Conservation (phyloP, 345 rosid species). For the Euphorbia lathyris region DNA sequence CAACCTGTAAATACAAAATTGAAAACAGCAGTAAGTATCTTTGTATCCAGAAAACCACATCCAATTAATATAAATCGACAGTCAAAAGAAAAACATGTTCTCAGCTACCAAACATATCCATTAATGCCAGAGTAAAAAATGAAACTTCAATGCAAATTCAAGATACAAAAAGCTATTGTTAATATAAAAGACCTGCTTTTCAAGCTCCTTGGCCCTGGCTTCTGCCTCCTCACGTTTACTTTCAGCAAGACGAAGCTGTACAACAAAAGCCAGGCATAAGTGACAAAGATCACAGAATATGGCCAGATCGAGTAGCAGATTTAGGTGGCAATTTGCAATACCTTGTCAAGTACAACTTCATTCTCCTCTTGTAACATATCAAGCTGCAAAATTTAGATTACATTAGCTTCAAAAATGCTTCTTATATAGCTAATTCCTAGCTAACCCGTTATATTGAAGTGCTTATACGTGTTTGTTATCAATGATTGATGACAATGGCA, state of each 20-base stretch:
- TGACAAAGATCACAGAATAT: constrained; percentile 21
- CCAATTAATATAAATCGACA: background rate
- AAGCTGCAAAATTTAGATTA: constrained; percentile 46
- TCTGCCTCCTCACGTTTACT: constrained; percentile 83
- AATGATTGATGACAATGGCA: constrained; percentile 21
- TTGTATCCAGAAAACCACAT: background rate
- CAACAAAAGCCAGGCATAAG: constrained; percentile 21
- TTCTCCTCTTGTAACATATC: constrained; percentile 81
- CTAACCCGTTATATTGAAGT: background rate
- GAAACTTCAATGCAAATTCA: background rate
- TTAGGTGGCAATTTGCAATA: constrained; percentile 10
- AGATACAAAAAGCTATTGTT: background rate
- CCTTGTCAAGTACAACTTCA: constrained; percentile 39
- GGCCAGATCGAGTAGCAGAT: constrained; percentile 6
- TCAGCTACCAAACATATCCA: background rate
- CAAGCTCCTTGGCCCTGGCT: constrained; percentile 93
- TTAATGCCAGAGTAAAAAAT: background rate
- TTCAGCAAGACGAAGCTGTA: constrained; percentile 78
- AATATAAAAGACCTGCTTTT: constrained; percentile 69
- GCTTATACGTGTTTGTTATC: background rate
- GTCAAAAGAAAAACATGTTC: background rate
- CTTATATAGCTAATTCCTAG: background rate
- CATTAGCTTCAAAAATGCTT: constrained; percentile 6
- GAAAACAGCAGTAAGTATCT: constrained; percentile 4
- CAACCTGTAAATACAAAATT: constrained; percentile 57